Evolutionary conservation across 1,139 yeast genomes (phyloP).

Genomic region (Groenewaldozyma sp.): DNA sequence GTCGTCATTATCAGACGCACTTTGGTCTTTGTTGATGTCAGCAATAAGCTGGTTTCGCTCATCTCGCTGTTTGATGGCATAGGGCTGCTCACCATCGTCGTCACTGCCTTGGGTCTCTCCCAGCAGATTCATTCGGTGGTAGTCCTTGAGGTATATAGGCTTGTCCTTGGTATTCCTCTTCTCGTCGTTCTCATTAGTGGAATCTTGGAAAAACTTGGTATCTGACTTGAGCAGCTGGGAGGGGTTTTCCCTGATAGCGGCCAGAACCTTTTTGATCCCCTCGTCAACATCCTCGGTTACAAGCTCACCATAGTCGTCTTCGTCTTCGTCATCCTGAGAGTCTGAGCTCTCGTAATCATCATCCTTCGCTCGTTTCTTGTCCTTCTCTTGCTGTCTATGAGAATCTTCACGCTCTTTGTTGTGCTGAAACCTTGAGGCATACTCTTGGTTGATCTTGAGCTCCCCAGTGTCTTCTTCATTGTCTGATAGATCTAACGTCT

Average conservation of each 20-base stretch:
- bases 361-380: constrained; percentile 12
- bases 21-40: constrained; percentile 55
- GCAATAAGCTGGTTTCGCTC: constrained; percentile 61
- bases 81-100: constrained; percentile 45
- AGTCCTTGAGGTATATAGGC: constrained; percentile 85
- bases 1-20: constrained; percentile 35
- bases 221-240: constrained; percentile 54
- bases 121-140: constrained; percentile 74
- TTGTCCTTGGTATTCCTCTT: constrained; percentile 30
- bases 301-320: constrained; percentile 87
- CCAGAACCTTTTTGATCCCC: constrained; percentile 65
- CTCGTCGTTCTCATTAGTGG: constrained; percentile 34
- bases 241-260: constrained; percentile 56
- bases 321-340: constrained; percentile 53
- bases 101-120: constrained; percentile 39
- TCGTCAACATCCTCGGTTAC: constrained; percentile 78
- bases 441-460: constrained; percentile 24
- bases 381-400: constrained; percentile 23
- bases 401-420: constrained; percentile 30
- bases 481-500: constrained; percentile 9
- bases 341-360: constrained; percentile 27
- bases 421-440: constrained; percentile 26
- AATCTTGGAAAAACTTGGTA: constrained; percentile 62
- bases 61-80: constrained; percentile 63
- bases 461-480: constrained; percentile 22